These are phyloP conservation scores for Didymella keratinophila DNA, from an alignment of 2,329 filamentous ascomycete genomes.

Conservation along the genomic window DNA sequence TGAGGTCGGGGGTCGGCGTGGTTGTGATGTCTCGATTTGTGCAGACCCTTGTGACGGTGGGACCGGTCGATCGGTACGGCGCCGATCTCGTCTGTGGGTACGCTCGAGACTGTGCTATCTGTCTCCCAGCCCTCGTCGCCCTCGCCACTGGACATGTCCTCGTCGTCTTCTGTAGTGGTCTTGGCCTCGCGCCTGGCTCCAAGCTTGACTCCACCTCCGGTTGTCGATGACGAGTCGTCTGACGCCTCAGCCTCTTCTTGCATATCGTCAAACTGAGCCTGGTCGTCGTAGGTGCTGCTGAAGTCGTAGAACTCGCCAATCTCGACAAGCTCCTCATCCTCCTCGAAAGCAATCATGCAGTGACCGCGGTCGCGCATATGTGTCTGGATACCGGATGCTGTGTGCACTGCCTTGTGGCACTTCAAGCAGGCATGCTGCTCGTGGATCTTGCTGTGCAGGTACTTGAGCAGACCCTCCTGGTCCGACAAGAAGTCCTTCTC, in stretches of 20 bases:
- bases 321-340: conserved; percentile 88
- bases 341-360: conserved; percentile 93
- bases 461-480: conserved; percentile 78
- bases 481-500: conserved; percentile 86
- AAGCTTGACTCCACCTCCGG: conserved; percentile 70
- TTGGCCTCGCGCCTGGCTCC: conserved; percentile 65
- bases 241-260: conserved; percentile 53
- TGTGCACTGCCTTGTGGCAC: conserved; percentile 84
- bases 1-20: conserved; percentile 75
- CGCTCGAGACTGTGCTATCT: conserved; percentile 83
- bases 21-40: conserved; percentile 78
- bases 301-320: conserved; percentile 99
- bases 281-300: conserved; percentile 91
- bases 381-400: conserved; percentile 82
- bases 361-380: conserved; percentile 98
- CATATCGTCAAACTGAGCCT: conserved; percentile 65
- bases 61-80: conserved; percentile 78
- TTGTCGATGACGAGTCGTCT: conserved; percentile 59
- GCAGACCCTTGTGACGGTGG: conserved; percentile 75
- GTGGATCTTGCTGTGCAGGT: conserved; percentile 81
- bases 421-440: conserved; percentile 85
- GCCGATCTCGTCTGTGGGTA: conserved; percentile 84
- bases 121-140: conserved; percentile 93
- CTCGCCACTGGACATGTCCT: conserved; percentile 57
- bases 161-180: conserved; percentile 48